Evolutionary conservation across 2,329 filamentous ascomycete genomes (phyloP).

Genomic region (Penicillium brevicompactum): DNA sequence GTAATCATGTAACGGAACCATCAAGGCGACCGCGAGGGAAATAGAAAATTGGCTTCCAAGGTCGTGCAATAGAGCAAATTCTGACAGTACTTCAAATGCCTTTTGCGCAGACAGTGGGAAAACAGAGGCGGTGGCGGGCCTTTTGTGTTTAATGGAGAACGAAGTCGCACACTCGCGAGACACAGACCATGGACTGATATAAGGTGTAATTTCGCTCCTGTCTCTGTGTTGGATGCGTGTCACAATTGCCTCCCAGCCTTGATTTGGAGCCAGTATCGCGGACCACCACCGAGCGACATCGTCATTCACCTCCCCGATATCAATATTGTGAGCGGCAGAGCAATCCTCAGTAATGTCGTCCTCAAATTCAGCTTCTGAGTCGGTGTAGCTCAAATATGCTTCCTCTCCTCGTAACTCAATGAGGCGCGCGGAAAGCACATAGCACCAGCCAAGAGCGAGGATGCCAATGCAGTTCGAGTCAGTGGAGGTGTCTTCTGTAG

Average conservation of each 20-base stretch:
- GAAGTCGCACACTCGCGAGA: slow-evolving; percentile 1
- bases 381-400: slow-evolving; percentile 14
- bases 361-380: not conserved
- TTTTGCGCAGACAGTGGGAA: slow-evolving; percentile 7
- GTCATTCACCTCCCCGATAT: slow-evolving; percentile 16
- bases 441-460: slow-evolving; percentile 17
- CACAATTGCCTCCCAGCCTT: slow-evolving; percentile 19
- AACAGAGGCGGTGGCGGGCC: not conserved
- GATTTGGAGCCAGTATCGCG: slow-evolving; percentile 13
- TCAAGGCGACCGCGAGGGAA: slow-evolving; percentile 17
- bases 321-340: not conserved
- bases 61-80: slow-evolving; percentile 12
- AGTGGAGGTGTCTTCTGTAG: not conserved
- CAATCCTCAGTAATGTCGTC: not conserved
- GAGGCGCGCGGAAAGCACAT: slow-evolving; percentile 17
- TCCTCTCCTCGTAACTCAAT: slow-evolving; percentile 13
- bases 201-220: not conserved
- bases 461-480: slow-evolving; percentile 14
- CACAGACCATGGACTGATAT: slow-evolving; percentile 16
- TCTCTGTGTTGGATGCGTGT: not conserved
- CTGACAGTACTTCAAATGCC: slow-evolving; percentile 12
- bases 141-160: slow-evolving; percentile 4
- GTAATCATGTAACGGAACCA: slow-evolving; percentile 12
- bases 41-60: slow-evolving; percentile 17
- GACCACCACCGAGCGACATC: slow-evolving; percentile 19